phyloP scores from a whole-genome alignment of 441 rosid genomes.

The Isatis lusitanica region DNA sequence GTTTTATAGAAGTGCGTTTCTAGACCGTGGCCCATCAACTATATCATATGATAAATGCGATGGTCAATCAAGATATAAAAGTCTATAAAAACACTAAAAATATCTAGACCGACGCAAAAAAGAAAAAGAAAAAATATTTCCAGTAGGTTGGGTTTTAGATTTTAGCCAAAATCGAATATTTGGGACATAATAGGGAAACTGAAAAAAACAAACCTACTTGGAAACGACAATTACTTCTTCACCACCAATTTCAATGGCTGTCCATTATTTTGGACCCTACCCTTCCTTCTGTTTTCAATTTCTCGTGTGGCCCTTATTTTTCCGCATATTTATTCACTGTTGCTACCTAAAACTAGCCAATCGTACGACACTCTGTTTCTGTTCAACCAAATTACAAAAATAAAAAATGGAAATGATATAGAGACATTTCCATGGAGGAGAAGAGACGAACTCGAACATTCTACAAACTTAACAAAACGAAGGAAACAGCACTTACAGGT shows the following conservation, averaged over 20 bases:
- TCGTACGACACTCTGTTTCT: constrained; percentile 1
- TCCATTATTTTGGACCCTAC: constrained; percentile 9
- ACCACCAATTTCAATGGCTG: constrained; percentile 32
- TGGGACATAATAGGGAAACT: not conserved
- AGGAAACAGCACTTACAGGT: constrained; percentile 22
- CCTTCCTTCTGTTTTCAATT: not conserved
- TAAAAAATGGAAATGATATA: not conserved
- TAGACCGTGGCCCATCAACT: no score
- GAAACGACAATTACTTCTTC: constrained; percentile 16
- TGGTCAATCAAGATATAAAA: not conserved
- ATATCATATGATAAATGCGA: not conserved
- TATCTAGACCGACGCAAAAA: constrained; percentile 13
- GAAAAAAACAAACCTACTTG: constrained; percentile 7
- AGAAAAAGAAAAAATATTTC: not conserved
- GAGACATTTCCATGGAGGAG: constrained; percentile 26
- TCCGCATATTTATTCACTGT: not conserved
- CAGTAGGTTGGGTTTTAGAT: not conserved
- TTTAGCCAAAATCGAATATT: constrained; percentile 11
- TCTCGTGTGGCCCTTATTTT: constrained; percentile 24
- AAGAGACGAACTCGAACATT: constrained; percentile 19
- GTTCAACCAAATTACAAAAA: not conserved
- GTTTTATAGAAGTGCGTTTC: no score
- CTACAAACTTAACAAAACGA: not conserved
- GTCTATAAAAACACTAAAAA: not conserved
- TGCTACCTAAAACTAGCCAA: constrained; percentile 4